phyloP scores from a whole-genome alignment of 2,329 filamentous ascomycete species.

The Fusarium udum region DNA sequence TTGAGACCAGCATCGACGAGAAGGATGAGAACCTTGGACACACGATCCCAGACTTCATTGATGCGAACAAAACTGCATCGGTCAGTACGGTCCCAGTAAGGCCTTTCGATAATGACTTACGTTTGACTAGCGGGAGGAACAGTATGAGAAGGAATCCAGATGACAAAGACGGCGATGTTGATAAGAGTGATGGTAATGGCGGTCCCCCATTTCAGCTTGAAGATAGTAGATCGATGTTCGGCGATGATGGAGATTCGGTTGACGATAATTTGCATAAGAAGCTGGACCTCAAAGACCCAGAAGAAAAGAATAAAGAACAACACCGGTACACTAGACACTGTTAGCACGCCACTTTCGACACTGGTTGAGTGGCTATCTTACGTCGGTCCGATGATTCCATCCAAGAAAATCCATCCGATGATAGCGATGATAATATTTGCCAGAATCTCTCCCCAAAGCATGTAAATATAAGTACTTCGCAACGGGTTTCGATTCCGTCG shows the following conservation, averaged over 20 bases:
- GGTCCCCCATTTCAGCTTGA: slow-evolving; percentile 57
- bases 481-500: slow-evolving; percentile 48
- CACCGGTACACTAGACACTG: slow-evolving; percentile 41
- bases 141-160: slow-evolving; percentile 61
- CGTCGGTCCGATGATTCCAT: slow-evolving; percentile 47
- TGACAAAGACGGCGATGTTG: slow-evolving; percentile 63
- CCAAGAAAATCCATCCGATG: slow-evolving; percentile 52
- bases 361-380: slow-evolving; percentile 4
- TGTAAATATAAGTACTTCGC: slow-evolving; percentile 53
- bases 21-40: slow-evolving; percentile 62
- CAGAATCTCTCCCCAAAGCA: slow-evolving; percentile 57
- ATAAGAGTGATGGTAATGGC: slow-evolving; percentile 56
- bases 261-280: slow-evolving; percentile 65
- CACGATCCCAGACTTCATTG: slow-evolving; percentile 63
- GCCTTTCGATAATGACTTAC: slow-evolving; percentile 25
- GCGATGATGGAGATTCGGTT: slow-evolving; percentile 62
- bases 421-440: slow-evolving; percentile 52
- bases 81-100: neutral
- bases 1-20: slow-evolving; percentile 62
- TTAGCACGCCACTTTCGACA: neutral
- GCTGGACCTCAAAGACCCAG: slow-evolving; percentile 59
- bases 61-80: slow-evolving; percentile 48
- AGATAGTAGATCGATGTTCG: slow-evolving; percentile 50
- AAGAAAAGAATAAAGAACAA: slow-evolving; percentile 51
- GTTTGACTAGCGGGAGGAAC: slow-evolving; percentile 50